Evolutionary conservation across 257 asterid species (phyloP).

Genomic region (Solanum etuberosum): DNA sequence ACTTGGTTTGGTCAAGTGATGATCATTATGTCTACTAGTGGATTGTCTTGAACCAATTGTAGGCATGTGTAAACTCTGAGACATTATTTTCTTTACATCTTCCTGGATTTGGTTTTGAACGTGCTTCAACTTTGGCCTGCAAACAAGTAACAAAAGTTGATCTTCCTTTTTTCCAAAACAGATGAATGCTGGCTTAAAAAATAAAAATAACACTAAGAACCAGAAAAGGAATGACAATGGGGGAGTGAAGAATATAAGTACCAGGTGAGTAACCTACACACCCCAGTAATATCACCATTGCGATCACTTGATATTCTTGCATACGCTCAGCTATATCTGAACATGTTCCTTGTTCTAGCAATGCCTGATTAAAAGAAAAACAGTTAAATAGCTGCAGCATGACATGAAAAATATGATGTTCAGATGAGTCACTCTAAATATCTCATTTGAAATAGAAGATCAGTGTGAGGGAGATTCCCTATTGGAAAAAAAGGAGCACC

Average conservation of each 20-base stretch:
- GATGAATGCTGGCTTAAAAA: background rate
- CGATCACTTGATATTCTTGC: conserved; percentile 74
- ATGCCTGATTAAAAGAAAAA: conserved; percentile 23
- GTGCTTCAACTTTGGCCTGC: conserved; percentile 74
- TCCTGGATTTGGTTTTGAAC: conserved; percentile 64
- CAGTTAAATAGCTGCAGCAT: background rate
- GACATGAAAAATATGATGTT: conserved; percentile 2
- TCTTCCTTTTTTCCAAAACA: background rate
- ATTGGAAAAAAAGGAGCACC: background rate
- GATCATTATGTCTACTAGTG: background rate
- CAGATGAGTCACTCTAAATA: background rate
- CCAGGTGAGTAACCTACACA: conserved; percentile 10
- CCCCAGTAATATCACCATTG: conserved; percentile 85
- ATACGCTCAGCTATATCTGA: conserved; percentile 49
- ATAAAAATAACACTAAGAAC: background rate
- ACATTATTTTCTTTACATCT: conserved; percentile 76
- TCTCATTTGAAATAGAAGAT: background rate
- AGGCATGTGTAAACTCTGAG: conserved; percentile 53
- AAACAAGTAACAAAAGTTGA: background rate
- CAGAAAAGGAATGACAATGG: background rate
- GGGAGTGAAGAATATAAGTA: background rate
- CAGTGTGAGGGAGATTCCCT: background rate
- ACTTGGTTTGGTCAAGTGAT: conserved; percentile 29
- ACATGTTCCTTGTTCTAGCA: conserved; percentile 55
- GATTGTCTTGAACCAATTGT: conserved; percentile 21